A percentile compares a stretch with the other conserved stretches of the same genome.
Conservation (phyloP, 2,329 filamentous ascomycete species). For the Pseudocercospora cruenta region DNA sequence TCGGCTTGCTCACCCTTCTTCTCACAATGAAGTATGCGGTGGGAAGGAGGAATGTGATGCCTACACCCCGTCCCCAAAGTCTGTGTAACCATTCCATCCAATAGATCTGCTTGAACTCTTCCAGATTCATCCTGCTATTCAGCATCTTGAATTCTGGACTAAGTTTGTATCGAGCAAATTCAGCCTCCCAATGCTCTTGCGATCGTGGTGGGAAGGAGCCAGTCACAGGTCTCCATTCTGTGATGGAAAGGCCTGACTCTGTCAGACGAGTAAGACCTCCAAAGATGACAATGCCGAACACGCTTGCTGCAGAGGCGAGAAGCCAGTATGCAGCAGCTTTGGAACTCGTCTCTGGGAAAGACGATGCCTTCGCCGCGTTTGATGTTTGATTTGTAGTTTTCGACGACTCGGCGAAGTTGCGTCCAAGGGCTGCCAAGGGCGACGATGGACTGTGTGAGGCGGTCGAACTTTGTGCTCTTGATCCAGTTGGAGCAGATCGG, state of each 20-base stretch:
- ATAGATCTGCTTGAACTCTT: conserved; percentile 98
- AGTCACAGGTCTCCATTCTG: conserved; percentile 97
- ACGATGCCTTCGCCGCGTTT: conserved; percentile 19
- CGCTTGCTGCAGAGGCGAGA: conserved; percentile 84
- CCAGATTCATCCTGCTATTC: conserved; percentile 89
- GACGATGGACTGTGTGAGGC: conserved; percentile 29
- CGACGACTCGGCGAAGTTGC: conserved; percentile 30
- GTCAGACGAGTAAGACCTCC: conserved; percentile 91
- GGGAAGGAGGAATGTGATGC: conserved; percentile 84
- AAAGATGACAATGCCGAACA: conserved; percentile 96
- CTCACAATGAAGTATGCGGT: conserved; percentile 85
- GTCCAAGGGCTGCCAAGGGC: conserved; percentile 39
- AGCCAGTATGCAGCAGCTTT: conserved; percentile 90
- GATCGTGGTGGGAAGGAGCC: conserved; percentile 84
- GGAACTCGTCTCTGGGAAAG: conserved; percentile 54
- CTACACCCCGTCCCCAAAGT: conserved; percentile 90
- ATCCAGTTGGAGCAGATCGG: conserved; percentile 27
- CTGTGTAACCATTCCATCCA: conserved; percentile 99
- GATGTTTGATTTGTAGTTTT: conserved; percentile 3
- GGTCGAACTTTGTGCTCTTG: conserved; percentile 29
- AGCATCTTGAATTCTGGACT: conserved; percentile 91
- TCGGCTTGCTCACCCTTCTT: conserved; percentile 74
- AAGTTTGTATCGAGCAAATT: conserved; percentile 88
- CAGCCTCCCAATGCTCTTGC: conserved; percentile 81
- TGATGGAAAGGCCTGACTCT: conserved; percentile 96